Conservation (phyloP, 2,329 filamentous ascomycete species). For the Metarhizium album region DNA sequence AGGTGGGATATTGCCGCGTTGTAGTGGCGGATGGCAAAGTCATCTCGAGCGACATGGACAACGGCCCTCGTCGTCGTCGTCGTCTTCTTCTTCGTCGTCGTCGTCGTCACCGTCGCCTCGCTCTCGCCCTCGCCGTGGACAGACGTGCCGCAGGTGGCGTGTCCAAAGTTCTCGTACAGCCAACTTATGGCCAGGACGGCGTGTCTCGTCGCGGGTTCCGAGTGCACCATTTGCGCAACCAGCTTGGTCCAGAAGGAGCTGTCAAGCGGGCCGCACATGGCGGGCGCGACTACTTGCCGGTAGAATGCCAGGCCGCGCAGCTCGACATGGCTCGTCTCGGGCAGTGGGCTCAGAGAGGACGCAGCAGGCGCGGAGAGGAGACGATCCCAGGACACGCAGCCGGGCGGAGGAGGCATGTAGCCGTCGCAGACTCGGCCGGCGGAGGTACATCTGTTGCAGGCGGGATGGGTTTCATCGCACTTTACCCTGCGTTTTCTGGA, state of each 20-base stretch:
- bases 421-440: constrained; percentile 45
- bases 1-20: constrained; percentile 28
- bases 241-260: constrained; percentile 31
- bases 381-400: constrained; percentile 23
- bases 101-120: too few species aligned
- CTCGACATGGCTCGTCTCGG: constrained; percentile 13
- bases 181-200: constrained; percentile 29
- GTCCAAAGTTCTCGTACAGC: constrained; percentile 23
- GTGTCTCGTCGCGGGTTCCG: constrained; percentile 27
- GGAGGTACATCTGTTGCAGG: constrained; percentile 38
- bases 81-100: too few species aligned
- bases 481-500: constrained; percentile 47
- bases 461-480: constrained; percentile 44
- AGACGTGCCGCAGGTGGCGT: too few species aligned
- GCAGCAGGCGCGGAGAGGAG: constrained; percentile 18
- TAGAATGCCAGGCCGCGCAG: constrained; percentile 27
- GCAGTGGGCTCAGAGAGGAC: constrained; percentile 10
- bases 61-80: too few species aligned
- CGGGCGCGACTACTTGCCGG: constrained; percentile 24
- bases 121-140: too few species aligned
- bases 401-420: constrained; percentile 28
- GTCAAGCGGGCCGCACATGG: constrained; percentile 24
- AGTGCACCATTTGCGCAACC: constrained; percentile 25
- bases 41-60: too few species aligned
- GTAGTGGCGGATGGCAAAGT: constrained; percentile 28